Conservation (phyloP, 1,284 basidiomycete genomes). For the Xanthoconium separans region DNA sequence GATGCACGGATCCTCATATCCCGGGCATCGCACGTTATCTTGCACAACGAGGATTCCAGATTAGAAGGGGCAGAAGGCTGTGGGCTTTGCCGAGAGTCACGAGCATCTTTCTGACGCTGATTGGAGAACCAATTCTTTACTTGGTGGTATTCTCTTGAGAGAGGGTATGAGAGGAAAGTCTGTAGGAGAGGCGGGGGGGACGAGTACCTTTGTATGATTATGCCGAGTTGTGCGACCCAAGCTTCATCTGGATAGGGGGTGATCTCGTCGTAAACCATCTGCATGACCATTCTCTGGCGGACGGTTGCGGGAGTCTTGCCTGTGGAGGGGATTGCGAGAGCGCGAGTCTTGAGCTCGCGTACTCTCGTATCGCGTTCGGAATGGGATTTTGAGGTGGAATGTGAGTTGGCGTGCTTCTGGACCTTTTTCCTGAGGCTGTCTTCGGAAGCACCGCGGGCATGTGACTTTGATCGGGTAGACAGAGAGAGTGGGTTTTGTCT, state of each 20-base stretch:
- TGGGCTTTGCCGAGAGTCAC: slow-evolving; percentile 37
- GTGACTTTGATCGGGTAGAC: slow-evolving; percentile 27
- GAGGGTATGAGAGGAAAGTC: slow-evolving; percentile 10
- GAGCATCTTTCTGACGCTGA: slow-evolving; percentile 48
- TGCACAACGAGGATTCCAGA: slow-evolving; percentile 33
- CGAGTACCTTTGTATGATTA: slow-evolving; percentile 48
- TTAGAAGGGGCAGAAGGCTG: slow-evolving; percentile 29
- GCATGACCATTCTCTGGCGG: slow-evolving; percentile 50
- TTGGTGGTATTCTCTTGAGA: slow-evolving; percentile 49
- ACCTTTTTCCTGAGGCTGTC: slow-evolving; percentile 30
- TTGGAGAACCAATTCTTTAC: slow-evolving; percentile 65
- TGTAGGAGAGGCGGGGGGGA: slow-evolving; percentile 8
- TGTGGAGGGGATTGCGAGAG: slow-evolving; percentile 48
- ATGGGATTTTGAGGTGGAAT: slow-evolving; percentile 18
- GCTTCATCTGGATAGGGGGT: slow-evolving; percentile 57
- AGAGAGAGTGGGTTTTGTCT: slow-evolving; percentile 23
- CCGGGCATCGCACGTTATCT: slow-evolving; percentile 40
- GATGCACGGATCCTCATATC: slow-evolving; percentile 47
- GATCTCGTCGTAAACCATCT: slow-evolving; percentile 59
- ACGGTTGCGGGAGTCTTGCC: slow-evolving; percentile 57
- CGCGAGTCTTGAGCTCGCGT: slow-evolving; percentile 41
- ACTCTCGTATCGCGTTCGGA: slow-evolving; percentile 33
- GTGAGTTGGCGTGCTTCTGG: slow-evolving; percentile 23
- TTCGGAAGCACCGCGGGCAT: slow-evolving; percentile 23
- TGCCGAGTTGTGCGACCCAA: slow-evolving; percentile 46